Percentiles rank a stretch among this genome's conserved stretches.
phyloP scores from a whole-genome alignment of 2,329 filamentous ascomycete species.

The Chaetomiaceae sp. region DNA sequence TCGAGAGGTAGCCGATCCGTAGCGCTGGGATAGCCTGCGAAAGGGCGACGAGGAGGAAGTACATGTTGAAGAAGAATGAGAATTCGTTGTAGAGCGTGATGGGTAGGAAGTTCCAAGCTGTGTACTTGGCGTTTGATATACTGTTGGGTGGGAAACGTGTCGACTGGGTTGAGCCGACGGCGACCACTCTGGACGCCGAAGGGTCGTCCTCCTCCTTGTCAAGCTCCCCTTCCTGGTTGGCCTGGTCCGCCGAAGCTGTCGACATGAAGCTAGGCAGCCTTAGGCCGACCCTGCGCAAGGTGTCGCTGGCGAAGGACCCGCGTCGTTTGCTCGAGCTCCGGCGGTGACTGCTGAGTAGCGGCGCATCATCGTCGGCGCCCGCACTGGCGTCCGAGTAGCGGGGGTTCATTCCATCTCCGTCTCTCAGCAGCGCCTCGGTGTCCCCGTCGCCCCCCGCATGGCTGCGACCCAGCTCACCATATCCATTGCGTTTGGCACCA shows the following conservation, averaged over 20 bases:
- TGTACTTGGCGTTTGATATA: constrained; percentile 97
- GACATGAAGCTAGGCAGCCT: constrained; percentile 66
- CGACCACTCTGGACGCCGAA: constrained; percentile 66
- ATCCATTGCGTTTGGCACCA: constrained; percentile 49
- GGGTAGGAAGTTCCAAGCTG: constrained; percentile 87
- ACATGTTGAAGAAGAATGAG: constrained; percentile 99
- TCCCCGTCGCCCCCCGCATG: constrained; percentile 60
- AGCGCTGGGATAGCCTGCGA: constrained; percentile 88
- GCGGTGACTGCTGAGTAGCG: constrained; percentile 54
- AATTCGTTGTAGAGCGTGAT: constrained; percentile 97
- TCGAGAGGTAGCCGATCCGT: constrained; percentile 89
- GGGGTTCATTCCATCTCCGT: constrained; percentile 50
- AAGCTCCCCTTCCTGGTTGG: constrained; percentile 44
- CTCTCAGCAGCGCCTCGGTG: constrained; percentile 60
- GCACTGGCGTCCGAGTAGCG: constrained; percentile 57
- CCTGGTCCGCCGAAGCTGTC: constrained; percentile 30
- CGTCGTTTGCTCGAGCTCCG: constrained; percentile 28
- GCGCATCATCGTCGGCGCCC: constrained; percentile 64
- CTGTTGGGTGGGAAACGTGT: constrained; percentile 82
- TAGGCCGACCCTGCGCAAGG: constrained; percentile 43
- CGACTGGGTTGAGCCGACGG: constrained; percentile 68
- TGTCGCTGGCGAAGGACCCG: constrained; percentile 38
- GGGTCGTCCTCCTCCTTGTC: constrained; percentile 55
- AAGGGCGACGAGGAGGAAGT: constrained; percentile 90
- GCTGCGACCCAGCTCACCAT: constrained; percentile 56